Conservation (phyloP, 345 rosid genomes). For the Eucalyptus victrix region DNA sequence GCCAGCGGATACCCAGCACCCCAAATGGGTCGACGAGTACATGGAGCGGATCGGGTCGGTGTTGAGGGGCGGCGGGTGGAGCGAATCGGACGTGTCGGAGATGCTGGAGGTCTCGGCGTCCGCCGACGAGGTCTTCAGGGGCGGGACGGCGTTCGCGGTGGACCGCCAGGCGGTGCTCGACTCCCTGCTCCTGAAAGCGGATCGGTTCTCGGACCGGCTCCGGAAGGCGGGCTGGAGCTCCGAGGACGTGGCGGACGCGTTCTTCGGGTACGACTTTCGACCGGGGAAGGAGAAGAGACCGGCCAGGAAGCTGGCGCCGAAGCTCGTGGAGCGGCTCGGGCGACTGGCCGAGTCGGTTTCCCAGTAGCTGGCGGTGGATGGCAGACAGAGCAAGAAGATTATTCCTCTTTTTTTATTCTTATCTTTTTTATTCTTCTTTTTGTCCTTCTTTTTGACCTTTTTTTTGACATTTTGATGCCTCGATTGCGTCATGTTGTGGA, state of each 20-base stretch:
- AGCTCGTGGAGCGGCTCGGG: slow-evolving; percentile 60
- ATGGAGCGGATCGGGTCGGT: slow-evolving; percentile 67
- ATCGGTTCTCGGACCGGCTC: slow-evolving; percentile 76
- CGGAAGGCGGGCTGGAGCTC: slow-evolving; percentile 96
- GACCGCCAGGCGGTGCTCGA: slow-evolving; percentile 74
- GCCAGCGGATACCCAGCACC: slow-evolving; percentile 34
- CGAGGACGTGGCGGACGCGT: slow-evolving; percentile 81
- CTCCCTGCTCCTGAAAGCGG: slow-evolving; percentile 68
- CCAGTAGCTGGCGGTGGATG: neutral
- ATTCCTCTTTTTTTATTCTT: neutral
- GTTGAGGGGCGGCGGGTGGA: slow-evolving; percentile 84
- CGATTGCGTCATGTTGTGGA: neutral
- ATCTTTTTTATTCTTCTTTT: neutral
- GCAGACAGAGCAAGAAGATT: neutral
- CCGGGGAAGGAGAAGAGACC: slow-evolving; percentile 73
- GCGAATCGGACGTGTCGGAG: slow-evolving; percentile 62
- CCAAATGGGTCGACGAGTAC: slow-evolving; percentile 84
- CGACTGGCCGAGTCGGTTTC: slow-evolving; percentile 60
- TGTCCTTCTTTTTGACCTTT: neutral
- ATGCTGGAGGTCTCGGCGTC: slow-evolving; percentile 71
- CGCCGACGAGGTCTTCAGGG: slow-evolving; percentile 52
- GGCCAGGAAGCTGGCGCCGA: slow-evolving; percentile 61
- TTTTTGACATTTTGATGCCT: neutral
- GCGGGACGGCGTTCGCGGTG: slow-evolving; percentile 42
- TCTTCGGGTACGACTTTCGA: slow-evolving; percentile 72